Base-by-base conservation (phyloP, 2,329 filamentous ascomycete genomes). In the Ceratocystis ficicola region DNA sequence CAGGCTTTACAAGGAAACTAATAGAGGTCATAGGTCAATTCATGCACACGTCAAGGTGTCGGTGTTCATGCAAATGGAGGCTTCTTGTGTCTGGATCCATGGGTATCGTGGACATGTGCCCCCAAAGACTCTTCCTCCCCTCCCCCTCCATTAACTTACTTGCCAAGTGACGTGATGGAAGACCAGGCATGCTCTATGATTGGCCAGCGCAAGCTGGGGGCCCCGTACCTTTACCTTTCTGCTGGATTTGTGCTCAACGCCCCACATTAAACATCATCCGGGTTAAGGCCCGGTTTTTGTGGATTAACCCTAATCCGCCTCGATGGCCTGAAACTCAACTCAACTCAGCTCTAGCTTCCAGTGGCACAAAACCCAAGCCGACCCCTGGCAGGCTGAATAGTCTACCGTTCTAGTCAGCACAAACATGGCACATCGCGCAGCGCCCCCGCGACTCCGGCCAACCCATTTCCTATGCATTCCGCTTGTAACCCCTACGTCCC, bases 381-480 rank as follows among this genome's bases (percentile, higher is more conserved):
- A 48, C 46, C 36, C 36, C 36, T 41, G 36, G 36, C 36, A 41
- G 5, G 3, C 36, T 41, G 36, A 41, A 41, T 41, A 15, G 10
- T 41, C 36, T 41, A 41, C 36, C 36, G 36, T 12, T 41, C 36
- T 41, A 5, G 12, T 15, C 36, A 15, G 36, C 36, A 41, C n/a
- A 52, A 55, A 63, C 28, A 55, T 48, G 28, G 32, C 28, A 52
- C 28, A 30, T 22, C 44, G 44, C 17, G 12, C 28, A 15, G 28
- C 22, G 7, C 36, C 60, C 7, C 44, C 65, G 20, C 41, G 44
- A 67, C 75, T 78, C 7, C 75, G 76, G 10, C 79, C 85, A 28
- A 92, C 88, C 3, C 89, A 92, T 75, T 92, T 92, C 72, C 77
- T 92, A 60, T 89, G 86, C 74, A 77, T 93, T 63, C 87, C 91